Evolutionary conservation across 805 yeast species (phyloP).

Genomic region (Ogataea salicorniae): DNA sequence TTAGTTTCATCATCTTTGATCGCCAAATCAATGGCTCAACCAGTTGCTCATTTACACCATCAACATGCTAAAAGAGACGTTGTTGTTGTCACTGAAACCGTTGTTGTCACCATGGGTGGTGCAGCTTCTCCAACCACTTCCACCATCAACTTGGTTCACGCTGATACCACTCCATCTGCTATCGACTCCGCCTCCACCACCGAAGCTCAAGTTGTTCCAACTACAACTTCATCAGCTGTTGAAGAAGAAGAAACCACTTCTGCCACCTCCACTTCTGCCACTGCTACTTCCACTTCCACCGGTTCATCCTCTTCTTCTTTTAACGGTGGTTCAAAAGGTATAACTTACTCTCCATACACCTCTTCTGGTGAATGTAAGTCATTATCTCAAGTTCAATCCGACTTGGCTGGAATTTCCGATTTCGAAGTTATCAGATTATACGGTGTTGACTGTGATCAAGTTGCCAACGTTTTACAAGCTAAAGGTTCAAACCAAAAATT

Average conservation of each 20-base stretch:
- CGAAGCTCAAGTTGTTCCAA: conserved; percentile 26
- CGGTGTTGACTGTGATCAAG: conserved; percentile 86
- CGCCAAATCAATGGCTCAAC: conserved; percentile 52
- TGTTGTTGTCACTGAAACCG: conserved; percentile 43
- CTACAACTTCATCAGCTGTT: conserved; percentile 23
- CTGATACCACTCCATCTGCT: conserved; percentile 24
- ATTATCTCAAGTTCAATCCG: conserved; percentile 51
- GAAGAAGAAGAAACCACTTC: conserved; percentile 12
- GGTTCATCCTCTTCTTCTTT: conserved; percentile 27
- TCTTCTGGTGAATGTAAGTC: conserved; percentile 66
- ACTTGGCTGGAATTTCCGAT: conserved; percentile 46
- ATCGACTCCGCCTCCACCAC: conserved; percentile 12
- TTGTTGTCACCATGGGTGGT: conserved; percentile 42
- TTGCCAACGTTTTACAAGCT: conserved; percentile 63
- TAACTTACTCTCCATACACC: conserved; percentile 78
- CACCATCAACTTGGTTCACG: conserved; percentile 28
- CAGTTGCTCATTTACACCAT: conserved; percentile 57
- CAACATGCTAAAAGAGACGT: conserved; percentile 52
- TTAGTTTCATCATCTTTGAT: conserved; percentile 42
- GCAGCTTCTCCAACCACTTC: conserved; percentile 29
- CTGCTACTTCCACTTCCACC: conserved; percentile 26
- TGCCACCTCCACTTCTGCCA: conserved; percentile 29
- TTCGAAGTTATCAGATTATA: conserved; percentile 67
- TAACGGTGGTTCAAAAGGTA: conserved; percentile 56
- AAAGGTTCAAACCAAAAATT: conserved; percentile 60